Evolutionary conservation across 2,329 filamentous ascomycete species (phyloP).

Genomic region (Hypoxylon sp.): DNA sequence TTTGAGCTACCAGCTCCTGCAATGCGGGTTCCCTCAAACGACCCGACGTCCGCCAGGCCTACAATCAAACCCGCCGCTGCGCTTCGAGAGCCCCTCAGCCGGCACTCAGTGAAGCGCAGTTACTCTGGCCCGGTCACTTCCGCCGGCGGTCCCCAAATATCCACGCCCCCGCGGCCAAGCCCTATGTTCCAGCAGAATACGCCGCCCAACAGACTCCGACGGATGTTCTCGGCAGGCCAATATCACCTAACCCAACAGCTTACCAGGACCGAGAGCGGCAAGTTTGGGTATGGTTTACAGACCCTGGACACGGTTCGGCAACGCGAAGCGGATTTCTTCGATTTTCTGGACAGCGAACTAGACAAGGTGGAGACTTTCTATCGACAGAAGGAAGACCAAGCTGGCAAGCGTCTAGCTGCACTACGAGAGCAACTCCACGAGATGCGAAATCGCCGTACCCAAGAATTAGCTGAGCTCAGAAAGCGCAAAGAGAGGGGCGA

Average conservation of each 20-base stretch:
- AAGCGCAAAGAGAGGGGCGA: constrained; percentile 51
- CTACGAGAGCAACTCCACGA: constrained; percentile 89
- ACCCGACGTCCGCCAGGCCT: constrained; percentile 26
- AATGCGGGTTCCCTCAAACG: constrained; percentile 48
- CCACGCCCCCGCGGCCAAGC: constrained; percentile 33
- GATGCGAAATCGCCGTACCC: constrained; percentile 85
- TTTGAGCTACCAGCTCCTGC: constrained; percentile 69
- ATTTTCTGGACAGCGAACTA: constrained; percentile 84
- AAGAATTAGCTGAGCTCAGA: constrained; percentile 70
- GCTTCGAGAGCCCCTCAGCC: constrained; percentile 40
- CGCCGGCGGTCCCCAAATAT: constrained; percentile 21
- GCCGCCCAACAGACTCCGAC: constrained; percentile 51
- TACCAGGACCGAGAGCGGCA: constrained; percentile 51
- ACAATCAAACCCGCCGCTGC: constrained; percentile 31
- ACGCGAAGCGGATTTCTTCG: constrained; percentile 85
- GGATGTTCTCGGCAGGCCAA: constrained; percentile 56
- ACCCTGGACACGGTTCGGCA: constrained; percentile 69
- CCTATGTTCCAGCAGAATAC: constrained; percentile 42
- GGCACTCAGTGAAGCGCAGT: constrained; percentile 53
- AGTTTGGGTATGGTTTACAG: constrained; percentile 58
- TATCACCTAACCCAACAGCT: constrained; percentile 46
- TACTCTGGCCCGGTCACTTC: constrained; percentile 47
- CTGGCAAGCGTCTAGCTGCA: constrained; percentile 74
- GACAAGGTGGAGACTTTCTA: constrained; percentile 96
- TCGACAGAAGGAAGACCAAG: constrained; percentile 86